A percentile compares a stretch with the other conserved stretches of the same genome.
phyloP scores from a whole-genome alignment of 441 rosid genomes.

The Croton laevigatus region DNA sequence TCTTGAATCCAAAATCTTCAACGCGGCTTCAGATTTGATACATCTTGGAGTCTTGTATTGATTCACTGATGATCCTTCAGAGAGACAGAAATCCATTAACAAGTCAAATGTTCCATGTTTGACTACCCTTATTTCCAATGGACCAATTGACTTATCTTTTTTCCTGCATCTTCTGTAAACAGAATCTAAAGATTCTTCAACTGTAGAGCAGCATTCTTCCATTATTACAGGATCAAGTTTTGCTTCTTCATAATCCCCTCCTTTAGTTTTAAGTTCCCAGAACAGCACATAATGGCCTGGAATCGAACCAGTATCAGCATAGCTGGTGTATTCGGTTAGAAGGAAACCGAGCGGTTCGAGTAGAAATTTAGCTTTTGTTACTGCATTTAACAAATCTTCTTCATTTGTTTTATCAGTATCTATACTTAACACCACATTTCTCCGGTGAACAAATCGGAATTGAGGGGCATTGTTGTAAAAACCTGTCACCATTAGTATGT shows the following conservation, averaged over 20 bases:
- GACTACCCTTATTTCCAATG: conserved; percentile 83
- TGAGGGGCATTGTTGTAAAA: conserved; percentile 82
- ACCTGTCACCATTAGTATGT: conserved; percentile 71
- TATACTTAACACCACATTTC: conserved; percentile 73
- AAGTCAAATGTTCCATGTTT: conserved; percentile 64
- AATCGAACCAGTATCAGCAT: conserved; percentile 64
- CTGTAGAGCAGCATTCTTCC: conserved; percentile 68
- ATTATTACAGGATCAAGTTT: conserved; percentile 43
- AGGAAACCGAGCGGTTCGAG: conserved; percentile 59
- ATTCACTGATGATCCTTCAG: conserved; percentile 81
- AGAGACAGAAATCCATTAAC: conserved; percentile 76
- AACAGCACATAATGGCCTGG: conserved; percentile 88
- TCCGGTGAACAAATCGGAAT: conserved; percentile 66
- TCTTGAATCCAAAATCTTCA: conserved; percentile 60
- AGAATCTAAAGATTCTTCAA: conserved; percentile 77
- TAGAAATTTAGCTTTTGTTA: conserved; percentile 55
- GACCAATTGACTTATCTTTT: conserved; percentile 72
- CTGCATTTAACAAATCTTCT: conserved; percentile 76
- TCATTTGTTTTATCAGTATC: conserved; percentile 90
- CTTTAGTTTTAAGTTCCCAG: conserved; percentile 70
- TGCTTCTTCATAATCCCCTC: conserved; percentile 29
- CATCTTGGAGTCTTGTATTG: conserved; percentile 94
- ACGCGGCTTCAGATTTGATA: conserved; percentile 57
- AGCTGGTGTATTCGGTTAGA: conserved; percentile 74
- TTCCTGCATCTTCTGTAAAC: conserved; percentile 77